Evolutionary conservation across 2,329 filamentous ascomycete species (phyloP).

Genomic region (Biscogniauxia mediterranea): DNA sequence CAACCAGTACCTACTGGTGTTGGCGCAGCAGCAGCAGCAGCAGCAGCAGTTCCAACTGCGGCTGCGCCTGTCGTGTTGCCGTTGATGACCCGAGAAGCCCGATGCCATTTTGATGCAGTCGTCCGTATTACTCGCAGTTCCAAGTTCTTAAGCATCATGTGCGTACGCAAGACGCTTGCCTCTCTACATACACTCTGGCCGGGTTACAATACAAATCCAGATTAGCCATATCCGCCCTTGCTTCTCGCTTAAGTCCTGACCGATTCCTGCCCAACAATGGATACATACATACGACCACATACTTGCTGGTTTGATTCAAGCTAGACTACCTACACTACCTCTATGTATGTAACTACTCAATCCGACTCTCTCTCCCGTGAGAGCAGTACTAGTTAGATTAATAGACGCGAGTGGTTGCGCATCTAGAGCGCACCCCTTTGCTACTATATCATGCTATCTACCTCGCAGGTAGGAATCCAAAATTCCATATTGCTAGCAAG

Average conservation of each 20-base stretch:
- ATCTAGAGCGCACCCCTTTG: too few species aligned
- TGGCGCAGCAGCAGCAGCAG: too few species aligned
- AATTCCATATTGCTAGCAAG: background rate
- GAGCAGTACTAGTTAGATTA: too few species aligned
- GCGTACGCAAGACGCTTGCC: background rate
- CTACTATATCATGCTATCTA: too few species aligned
- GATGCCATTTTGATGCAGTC: background rate
- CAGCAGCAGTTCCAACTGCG: background rate
- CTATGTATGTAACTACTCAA: too few species aligned
- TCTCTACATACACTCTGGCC: background rate
- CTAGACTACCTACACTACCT: background rate
- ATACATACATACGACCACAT: background rate
- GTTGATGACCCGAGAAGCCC: background rate
- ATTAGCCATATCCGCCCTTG: background rate
- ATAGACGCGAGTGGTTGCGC: too few species aligned
- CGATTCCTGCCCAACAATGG: background rate
- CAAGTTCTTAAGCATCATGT: background rate
- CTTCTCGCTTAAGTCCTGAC: background rate
- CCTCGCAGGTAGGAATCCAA: background rate
- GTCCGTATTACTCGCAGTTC: background rate
- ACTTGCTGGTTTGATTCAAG: background rate
- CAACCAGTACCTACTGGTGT: background rate
- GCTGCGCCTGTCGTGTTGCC: background rate
- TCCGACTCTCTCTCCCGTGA: too few species aligned
- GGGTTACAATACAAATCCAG: background rate